Evolutionary conservation across 192 early-diverging fungal genomes (phyloP).

Genomic region (Umbelopsis sp.): DNA sequence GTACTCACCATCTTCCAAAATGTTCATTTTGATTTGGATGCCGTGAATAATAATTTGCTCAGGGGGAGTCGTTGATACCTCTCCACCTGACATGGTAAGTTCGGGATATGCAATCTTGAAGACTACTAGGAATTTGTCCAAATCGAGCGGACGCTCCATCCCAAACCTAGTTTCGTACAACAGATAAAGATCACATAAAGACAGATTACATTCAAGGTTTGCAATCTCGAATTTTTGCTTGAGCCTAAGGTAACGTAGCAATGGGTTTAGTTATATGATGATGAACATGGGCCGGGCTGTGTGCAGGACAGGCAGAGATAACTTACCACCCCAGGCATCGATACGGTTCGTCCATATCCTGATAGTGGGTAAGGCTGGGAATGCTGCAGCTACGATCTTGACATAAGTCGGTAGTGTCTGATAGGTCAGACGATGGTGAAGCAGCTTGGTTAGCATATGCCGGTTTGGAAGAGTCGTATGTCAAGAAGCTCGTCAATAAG

Average conservation of each 20-base stretch:
- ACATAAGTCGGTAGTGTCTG: background rate
- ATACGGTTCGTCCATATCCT: slow-evolving; percentile 56
- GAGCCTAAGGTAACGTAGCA: slow-evolving; percentile 47
- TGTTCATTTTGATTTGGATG: slow-evolving; percentile 32
- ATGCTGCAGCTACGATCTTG: slow-evolving; percentile 22
- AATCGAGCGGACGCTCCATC: slow-evolving; percentile 31
- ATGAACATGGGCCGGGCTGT: no score
- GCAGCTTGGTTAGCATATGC: background rate
- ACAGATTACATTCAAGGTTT: slow-evolving; percentile 33
- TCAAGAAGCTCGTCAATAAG: slow-evolving; percentile 47
- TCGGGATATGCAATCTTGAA: slow-evolving; percentile 41
- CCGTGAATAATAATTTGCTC: slow-evolving; percentile 20
- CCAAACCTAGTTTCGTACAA: slow-evolving; percentile 52
- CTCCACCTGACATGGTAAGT: background rate
- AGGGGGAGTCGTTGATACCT: background rate
- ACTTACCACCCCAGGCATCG: slow-evolving; percentile 58
- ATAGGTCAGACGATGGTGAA: background rate
- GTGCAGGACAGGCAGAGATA: no score
- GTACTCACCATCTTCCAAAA: slow-evolving; percentile 34
- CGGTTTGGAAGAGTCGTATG: slow-evolving; percentile 27
- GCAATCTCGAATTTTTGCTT: slow-evolving; percentile 54
- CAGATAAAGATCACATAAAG: slow-evolving; percentile 48
- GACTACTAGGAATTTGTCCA: slow-evolving; percentile 34
- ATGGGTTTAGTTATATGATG: no score
- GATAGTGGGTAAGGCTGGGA: slow-evolving; percentile 34